A percentile compares a stretch with the other conserved stretches of the same genome.
Conservation (phyloP, 495 filamentous ascomycete genomes). For the Durotheca rogersii region DNA sequence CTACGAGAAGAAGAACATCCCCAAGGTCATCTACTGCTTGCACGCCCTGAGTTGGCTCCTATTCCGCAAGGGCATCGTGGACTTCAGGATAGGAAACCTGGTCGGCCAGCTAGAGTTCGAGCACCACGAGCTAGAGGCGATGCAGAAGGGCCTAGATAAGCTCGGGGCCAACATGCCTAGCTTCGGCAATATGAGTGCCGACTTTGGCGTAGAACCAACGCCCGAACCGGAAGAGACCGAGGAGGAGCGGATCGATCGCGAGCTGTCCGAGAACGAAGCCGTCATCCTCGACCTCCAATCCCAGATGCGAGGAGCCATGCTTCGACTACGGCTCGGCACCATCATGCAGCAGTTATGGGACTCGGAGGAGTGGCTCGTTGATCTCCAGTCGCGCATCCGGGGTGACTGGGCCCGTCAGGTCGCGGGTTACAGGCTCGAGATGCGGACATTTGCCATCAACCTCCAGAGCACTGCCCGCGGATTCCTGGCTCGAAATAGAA, state of each 20-base stretch:
- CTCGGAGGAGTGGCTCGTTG: slow-evolving; percentile 70
- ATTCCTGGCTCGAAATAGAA: slow-evolving; percentile 68
- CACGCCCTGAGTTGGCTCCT: slow-evolving; percentile 96
- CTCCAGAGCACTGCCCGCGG: slow-evolving; percentile 81
- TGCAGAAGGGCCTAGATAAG: slow-evolving; percentile 94
- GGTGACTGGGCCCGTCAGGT: slow-evolving; percentile 72
- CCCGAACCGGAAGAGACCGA: slow-evolving; percentile 75
- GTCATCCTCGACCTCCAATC: slow-evolving; percentile 78
- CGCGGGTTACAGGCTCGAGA: slow-evolving; percentile 72
- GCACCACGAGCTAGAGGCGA: slow-evolving; percentile 94
- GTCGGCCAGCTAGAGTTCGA: slow-evolving; percentile 97
- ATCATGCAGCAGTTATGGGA: slow-evolving; percentile 93
- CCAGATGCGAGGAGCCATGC: slow-evolving; percentile 77
- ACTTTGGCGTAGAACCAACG: slow-evolving; percentile 80
- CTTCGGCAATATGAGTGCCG: slow-evolving; percentile 94
- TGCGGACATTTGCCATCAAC: slow-evolving; percentile 70
- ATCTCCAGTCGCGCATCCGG: slow-evolving; percentile 80
- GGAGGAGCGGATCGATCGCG: slow-evolving; percentile 83
- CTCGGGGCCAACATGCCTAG: slow-evolving; percentile 94
- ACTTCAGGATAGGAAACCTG: slow-evolving; percentile 96
- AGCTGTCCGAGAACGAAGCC: slow-evolving; percentile 72
- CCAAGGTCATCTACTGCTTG: slow-evolving; percentile 98
- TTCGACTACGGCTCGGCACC: slow-evolving; percentile 74
- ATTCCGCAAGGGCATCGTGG: slow-evolving; percentile 88
- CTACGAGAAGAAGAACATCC: slow-evolving; percentile 99